phyloP scores from a whole-genome alignment of 2,329 filamentous ascomycete genomes.

The Rugonectria rugulosa region DNA sequence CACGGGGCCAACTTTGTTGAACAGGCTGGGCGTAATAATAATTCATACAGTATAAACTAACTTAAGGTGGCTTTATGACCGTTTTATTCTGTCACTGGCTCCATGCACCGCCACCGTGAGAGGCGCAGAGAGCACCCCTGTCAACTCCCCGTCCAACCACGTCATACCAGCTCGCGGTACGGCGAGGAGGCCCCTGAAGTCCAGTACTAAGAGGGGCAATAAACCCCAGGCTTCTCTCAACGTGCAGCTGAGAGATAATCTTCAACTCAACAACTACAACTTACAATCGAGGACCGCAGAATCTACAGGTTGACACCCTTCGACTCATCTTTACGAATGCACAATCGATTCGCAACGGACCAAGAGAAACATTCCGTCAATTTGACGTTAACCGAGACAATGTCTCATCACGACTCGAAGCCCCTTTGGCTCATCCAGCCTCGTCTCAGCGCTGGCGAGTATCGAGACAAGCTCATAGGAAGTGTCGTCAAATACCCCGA shows the following conservation, averaged over 20 bases:
- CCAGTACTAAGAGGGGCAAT: constrained; percentile 9
- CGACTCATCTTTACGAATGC: too few species aligned
- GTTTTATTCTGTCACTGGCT: not conserved
- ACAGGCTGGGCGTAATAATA: not conserved
- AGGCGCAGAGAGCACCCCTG: constrained; percentile 11
- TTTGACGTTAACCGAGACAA: too few species aligned
- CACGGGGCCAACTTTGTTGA: not conserved
- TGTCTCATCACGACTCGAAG: constrained; percentile 17
- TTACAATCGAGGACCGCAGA: too few species aligned
- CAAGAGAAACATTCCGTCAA: too few species aligned
- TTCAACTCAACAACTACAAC: too few species aligned
- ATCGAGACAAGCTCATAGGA: constrained; percentile 18
- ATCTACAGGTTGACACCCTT: too few species aligned
- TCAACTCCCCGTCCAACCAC: constrained; percentile 14
- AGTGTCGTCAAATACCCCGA: constrained; percentile 20
- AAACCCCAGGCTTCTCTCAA: constrained; percentile 1
- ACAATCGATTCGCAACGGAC: too few species aligned
- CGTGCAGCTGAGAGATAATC: too few species aligned
- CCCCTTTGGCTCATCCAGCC: constrained; percentile 20
- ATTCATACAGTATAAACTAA: rapidly evolving
- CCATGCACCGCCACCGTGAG: not conserved
- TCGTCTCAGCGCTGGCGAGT: constrained; percentile 13
- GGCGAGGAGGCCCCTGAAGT: constrained; percentile 1
- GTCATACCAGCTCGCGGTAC: constrained; percentile 13
- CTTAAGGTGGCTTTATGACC: not conserved